These are phyloP conservation scores for Purpureocillium lavendulum DNA, from an alignment of 2,329 filamentous ascomycete species.

Conservation along the genomic window DNA sequence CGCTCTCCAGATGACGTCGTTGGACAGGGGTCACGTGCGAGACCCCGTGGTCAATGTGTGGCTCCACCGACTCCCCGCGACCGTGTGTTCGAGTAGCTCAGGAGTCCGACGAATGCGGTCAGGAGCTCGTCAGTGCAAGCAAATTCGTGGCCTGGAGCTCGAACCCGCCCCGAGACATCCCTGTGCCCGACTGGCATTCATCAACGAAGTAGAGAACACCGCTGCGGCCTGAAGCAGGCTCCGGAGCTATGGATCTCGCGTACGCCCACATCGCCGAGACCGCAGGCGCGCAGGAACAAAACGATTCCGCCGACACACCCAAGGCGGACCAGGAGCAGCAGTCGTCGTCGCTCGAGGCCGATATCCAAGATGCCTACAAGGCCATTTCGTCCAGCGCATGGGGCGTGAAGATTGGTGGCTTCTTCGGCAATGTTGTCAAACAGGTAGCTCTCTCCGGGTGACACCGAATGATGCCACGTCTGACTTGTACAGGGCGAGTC, in stretches of 20 bases:
- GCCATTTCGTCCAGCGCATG: constrained; percentile 87
- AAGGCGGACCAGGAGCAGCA: constrained; percentile 26
- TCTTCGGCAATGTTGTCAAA: constrained; percentile 87
- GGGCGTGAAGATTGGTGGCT: constrained; percentile 80
- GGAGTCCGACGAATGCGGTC: no score
- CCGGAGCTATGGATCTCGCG: constrained; percentile 72
- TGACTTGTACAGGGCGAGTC: constrained; percentile 55
- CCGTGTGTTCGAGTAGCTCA: no score
- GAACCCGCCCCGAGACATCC: no score
- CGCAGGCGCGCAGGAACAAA: constrained; percentile 52
- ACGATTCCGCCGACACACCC: constrained; percentile 35
- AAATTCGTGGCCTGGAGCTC: no score
- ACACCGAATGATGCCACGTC: constrained; percentile 1
- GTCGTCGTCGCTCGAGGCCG: constrained; percentile 61
- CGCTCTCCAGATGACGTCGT: no score
- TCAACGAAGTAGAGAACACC: no score
- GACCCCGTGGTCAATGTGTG: no score
- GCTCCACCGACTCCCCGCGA: no score
- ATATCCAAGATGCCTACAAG: constrained; percentile 92
- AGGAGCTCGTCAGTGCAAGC: no score
- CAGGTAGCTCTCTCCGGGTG: constrained; percentile 47
- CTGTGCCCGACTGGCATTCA: no score
- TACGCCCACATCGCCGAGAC: constrained; percentile 96
- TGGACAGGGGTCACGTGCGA: no score
- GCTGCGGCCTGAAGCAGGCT: background rate